Percentiles rank a stretch among this genome's conserved stretches.
phyloP scores from a whole-genome alignment of 2,329 filamentous ascomycete genomes.

The Penicillium hesseltinei region DNA sequence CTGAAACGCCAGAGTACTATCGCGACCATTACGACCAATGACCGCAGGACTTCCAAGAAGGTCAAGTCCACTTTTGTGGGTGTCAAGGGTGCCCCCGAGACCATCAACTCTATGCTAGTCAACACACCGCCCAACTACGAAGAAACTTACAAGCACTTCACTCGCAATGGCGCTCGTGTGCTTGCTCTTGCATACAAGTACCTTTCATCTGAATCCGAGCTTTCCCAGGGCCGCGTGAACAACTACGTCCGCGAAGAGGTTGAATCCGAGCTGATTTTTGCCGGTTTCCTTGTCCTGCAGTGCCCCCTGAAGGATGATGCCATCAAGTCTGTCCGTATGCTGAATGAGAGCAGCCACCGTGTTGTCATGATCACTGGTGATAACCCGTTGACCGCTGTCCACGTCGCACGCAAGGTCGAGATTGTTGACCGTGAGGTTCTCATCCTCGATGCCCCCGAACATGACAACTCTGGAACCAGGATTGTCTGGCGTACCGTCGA shows the following conservation, averaged over 20 bases:
- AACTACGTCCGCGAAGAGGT: slow-evolving; percentile 91
- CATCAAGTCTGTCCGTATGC: slow-evolving; percentile 88
- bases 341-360: slow-evolving; percentile 97
- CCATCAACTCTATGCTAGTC: slow-evolving; percentile 88
- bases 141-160: slow-evolving; percentile 98
- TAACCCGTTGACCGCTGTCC: slow-evolving; percentile 92
- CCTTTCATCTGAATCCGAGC: slow-evolving; percentile 74
- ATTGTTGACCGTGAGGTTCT: slow-evolving; percentile 95
- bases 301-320: slow-evolving; percentile 96
- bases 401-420: slow-evolving; percentile 92
- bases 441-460: slow-evolving; percentile 91
- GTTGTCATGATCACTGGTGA: slow-evolving; percentile 99
- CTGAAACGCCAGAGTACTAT: slow-evolving; percentile 95
- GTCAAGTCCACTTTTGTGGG: slow-evolving; percentile 84
- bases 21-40: slow-evolving; percentile 72
- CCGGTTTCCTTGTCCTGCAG: slow-evolving; percentile 92
- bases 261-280: slow-evolving; percentile 80
- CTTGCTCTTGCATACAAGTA: slow-evolving; percentile 93
- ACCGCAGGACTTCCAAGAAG: slow-evolving; percentile 71
- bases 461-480: slow-evolving; percentile 75
- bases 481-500: slow-evolving; percentile 95
- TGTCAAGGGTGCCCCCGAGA: slow-evolving; percentile 97
- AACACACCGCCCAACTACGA: slow-evolving; percentile 84
- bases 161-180: slow-evolving; percentile 89
- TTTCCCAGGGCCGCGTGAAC: slow-evolving; percentile 83